phyloP scores from a whole-genome alignment of 495 filamentous ascomycete species.

The Penicillium macrosclerotiorum region DNA sequence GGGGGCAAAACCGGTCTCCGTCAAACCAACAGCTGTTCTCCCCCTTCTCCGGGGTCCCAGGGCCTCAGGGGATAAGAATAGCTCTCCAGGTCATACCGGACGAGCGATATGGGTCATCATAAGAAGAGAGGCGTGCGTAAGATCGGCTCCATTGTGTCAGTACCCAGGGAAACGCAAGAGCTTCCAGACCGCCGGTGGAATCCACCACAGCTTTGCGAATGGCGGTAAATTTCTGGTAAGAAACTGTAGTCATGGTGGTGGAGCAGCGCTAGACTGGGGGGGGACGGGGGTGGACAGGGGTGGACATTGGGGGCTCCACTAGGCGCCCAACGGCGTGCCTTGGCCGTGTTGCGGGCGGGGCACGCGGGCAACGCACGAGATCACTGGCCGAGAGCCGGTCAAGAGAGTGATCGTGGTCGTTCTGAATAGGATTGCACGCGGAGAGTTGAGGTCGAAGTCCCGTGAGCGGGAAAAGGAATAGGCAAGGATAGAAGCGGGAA shows the following conservation, averaged over 20 bases:
- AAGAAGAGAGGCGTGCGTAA: slow-evolving; percentile 12
- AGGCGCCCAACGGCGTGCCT: slow-evolving; percentile 25
- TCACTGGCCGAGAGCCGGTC: not conserved
- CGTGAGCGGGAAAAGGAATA: no score
- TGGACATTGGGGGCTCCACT: slow-evolving; percentile 18
- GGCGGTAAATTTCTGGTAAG: no score
- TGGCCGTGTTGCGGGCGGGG: slow-evolving; percentile 7
- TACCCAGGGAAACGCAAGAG: slow-evolving; percentile 9
- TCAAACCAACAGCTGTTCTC: no score
- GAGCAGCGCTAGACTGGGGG: slow-evolving; percentile 3
- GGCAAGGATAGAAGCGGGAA: no score
- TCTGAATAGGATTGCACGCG: not conserved
- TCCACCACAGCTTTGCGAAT: no score
- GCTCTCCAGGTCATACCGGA: not conserved
- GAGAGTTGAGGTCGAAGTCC: not conserved
- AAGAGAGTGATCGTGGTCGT: not conserved
- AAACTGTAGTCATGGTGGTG: no score
- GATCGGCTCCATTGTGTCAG: slow-evolving; percentile 27
- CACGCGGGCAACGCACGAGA: slow-evolving; percentile 21
- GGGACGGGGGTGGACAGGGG: not conserved
- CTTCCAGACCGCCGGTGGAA: not conserved
- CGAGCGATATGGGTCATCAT: not conserved
- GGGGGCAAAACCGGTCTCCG: no score
- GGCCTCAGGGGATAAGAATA: not conserved
- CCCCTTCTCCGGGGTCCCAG: no score